Evolutionary conservation across 2,329 filamentous ascomycete species (phyloP).

Genomic region (Camillea tinctor): DNA sequence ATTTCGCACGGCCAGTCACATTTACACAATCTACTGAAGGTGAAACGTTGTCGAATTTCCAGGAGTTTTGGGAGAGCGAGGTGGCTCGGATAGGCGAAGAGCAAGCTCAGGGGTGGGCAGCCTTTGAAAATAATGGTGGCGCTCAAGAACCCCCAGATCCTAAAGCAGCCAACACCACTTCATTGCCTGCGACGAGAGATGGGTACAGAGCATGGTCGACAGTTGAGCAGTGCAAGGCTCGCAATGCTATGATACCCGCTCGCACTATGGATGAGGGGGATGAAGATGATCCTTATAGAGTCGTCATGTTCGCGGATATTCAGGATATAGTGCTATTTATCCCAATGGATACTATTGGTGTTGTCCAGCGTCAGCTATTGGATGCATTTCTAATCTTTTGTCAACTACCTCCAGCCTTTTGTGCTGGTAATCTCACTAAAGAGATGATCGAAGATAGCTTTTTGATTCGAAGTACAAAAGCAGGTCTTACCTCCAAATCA

Average conservation of each 20-base stretch:
- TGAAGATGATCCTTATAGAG: constrained; percentile 79
- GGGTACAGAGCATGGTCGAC: constrained; percentile 51
- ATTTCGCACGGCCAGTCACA: constrained; percentile 55
- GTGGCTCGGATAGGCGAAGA: constrained; percentile 73
- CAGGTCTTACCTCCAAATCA: constrained; percentile 19
- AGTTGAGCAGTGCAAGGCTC: constrained; percentile 52
- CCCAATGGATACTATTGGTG: constrained; percentile 36
- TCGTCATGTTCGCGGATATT: constrained; percentile 79
- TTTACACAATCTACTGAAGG: constrained; percentile 25
- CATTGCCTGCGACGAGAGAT: constrained; percentile 37
- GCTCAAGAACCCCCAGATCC: constrained; percentile 43
- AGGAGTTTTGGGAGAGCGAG: constrained; percentile 86
- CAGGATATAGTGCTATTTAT: constrained; percentile 58
- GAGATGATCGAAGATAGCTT: constrained; percentile 54
- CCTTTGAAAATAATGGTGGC: constrained; percentile 41
- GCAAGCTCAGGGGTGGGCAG: constrained; percentile 67
- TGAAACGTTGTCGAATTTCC: constrained; percentile 46
- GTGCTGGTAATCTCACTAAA: constrained; percentile 25
- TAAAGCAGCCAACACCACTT: constrained; percentile 21
- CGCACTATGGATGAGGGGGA: constrained; percentile 71
- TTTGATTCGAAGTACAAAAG: constrained; percentile 35
- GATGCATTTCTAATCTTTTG: constrained; percentile 72
- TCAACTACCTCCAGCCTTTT: constrained; percentile 54
- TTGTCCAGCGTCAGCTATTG: constrained; percentile 50
- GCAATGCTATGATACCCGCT: constrained; percentile 60